Evolutionary conservation across 257 asterid genomes (phyloP).

Genomic region (Solanum etuberosum): DNA sequence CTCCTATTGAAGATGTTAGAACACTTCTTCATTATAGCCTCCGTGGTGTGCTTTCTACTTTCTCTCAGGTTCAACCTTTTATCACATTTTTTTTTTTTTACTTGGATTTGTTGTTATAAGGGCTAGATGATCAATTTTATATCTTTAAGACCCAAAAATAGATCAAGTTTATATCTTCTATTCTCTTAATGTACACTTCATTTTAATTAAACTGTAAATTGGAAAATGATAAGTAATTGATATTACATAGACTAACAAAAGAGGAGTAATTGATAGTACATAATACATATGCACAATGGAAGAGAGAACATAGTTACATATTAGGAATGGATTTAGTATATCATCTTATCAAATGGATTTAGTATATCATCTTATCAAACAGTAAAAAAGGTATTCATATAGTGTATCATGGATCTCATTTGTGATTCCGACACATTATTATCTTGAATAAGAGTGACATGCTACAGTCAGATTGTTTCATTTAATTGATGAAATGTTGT

Average conservation of each 20-base stretch:
- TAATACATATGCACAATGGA: neutral
- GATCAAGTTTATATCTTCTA: neutral
- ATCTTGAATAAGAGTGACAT: neutral
- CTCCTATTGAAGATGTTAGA: slow-evolving; percentile 73
- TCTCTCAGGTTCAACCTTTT: slow-evolving; percentile 45
- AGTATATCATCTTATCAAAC: neutral
- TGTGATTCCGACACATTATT: neutral
- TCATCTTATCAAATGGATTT: neutral
- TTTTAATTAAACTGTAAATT: neutral
- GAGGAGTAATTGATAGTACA: neutral
- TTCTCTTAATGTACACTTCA: neutral
- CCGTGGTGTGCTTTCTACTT: slow-evolving; percentile 88
- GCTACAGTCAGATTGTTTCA: neutral
- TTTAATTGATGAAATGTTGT: neutral
- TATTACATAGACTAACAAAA: neutral
- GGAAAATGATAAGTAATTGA: neutral
- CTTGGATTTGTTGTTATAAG: neutral
- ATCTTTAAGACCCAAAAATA: neutral
- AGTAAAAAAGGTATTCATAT: neutral
- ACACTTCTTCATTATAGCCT: slow-evolving; percentile 61
- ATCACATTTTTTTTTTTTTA: neutral
- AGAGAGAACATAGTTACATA: neutral
- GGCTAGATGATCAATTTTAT: neutral
- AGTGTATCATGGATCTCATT: neutral
- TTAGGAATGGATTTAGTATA: neutral